phyloP scores from a whole-genome alignment of 179 eudicot genomes.

The Heliamphora pulchella region DNA sequence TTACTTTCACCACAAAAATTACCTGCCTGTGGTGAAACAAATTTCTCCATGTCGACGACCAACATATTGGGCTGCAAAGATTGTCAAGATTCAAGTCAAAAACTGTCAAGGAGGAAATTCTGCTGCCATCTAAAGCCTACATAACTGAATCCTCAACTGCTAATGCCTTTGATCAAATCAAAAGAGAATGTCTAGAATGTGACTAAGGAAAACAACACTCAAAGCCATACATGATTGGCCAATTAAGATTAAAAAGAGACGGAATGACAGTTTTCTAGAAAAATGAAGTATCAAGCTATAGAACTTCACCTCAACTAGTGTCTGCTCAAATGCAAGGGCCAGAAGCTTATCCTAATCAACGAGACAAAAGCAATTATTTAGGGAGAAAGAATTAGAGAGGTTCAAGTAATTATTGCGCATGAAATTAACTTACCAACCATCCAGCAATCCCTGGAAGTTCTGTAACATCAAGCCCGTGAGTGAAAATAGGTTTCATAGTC shows the following conservation, averaged over 20 bases:
- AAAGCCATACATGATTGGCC: neutral
- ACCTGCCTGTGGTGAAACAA: conserved; percentile 78
- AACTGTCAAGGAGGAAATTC: neutral
- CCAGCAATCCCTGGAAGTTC: conserved; percentile 96
- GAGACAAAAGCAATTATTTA: neutral
- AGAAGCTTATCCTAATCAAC: conserved; percentile 71
- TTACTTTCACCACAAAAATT: conserved; percentile 12
- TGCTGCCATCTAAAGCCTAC: neutral
- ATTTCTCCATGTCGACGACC: conserved; percentile 89
- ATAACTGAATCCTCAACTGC: neutral
- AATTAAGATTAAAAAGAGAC: neutral
- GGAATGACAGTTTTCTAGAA: neutral
- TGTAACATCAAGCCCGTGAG: conserved; percentile 81
- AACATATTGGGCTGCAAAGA: conserved; percentile 92
- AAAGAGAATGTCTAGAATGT: neutral
- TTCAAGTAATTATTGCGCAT: too few species aligned
- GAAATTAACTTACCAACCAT: conserved; percentile 64
- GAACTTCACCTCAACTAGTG: conserved; percentile 77
- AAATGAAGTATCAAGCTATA: conserved; percentile 7
- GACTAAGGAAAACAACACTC: neutral
- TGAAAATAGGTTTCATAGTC: conserved; percentile 74
- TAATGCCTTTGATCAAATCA: conserved; percentile 1
- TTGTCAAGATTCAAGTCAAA: conserved; percentile 2
- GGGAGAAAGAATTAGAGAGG: neutral
- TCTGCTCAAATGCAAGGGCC: conserved; percentile 83